These are phyloP conservation scores for Gossypium schwendimanii DNA, from an alignment of 441 rosid species.

Conservation along the genomic window DNA sequence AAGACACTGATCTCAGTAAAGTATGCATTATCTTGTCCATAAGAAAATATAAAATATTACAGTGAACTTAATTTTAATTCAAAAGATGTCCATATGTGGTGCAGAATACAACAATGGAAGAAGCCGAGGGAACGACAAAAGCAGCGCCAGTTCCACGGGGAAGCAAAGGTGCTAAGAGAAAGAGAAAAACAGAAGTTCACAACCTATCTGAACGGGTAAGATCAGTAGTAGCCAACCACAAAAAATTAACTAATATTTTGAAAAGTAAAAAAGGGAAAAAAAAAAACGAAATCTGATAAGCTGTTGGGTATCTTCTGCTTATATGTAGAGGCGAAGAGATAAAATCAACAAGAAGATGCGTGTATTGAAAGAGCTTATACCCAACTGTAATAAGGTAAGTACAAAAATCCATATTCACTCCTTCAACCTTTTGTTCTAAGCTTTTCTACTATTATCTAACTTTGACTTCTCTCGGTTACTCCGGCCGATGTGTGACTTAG, in stretches of 20 bases:
- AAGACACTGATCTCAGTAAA: slow-evolving; percentile 30
- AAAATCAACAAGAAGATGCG: slow-evolving; percentile 44
- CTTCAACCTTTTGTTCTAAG: too few species aligned
- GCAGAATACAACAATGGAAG: slow-evolving; percentile 38
- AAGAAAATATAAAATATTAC: background rate
- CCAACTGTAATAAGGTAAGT: slow-evolving; percentile 44
- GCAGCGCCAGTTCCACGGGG: slow-evolving; percentile 21
- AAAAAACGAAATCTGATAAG: background rate
- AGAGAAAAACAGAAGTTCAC: slow-evolving; percentile 35
- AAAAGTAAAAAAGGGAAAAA: background rate
- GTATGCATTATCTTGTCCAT: slow-evolving; percentile 26
- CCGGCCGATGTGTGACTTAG: slow-evolving; percentile 13
- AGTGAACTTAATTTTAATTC: background rate
- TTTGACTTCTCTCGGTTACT: background rate
- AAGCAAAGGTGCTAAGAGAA: slow-evolving; percentile 21
- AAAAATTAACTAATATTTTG: background rate
- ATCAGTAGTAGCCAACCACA: background rate
- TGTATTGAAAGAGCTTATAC: slow-evolving; percentile 39
- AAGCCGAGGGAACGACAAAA: slow-evolving; percentile 26
- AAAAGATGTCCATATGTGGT: background rate
- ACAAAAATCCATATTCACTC: too few species aligned
- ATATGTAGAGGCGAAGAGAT: slow-evolving; percentile 38
- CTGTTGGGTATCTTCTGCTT: background rate
- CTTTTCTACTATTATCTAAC: background rate
- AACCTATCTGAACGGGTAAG: slow-evolving; percentile 32